Base-by-base conservation (phyloP, 2,329 filamentous ascomycete genomes). In the Delphinella strobiligena region DNA sequence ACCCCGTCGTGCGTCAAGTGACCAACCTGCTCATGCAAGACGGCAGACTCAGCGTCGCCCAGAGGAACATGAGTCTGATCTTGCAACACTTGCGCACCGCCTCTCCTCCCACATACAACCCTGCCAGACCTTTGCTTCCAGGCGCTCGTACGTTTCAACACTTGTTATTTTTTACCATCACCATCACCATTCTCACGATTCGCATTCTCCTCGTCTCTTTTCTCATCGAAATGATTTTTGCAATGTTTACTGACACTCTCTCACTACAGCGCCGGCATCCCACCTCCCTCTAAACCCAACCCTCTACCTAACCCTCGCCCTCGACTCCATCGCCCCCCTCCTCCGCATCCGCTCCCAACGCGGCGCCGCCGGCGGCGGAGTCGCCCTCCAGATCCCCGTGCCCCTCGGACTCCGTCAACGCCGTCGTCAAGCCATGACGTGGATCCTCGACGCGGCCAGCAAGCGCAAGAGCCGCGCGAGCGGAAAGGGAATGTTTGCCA, bases 241-340 rank as follows among this genome's bases (percentile, higher is more conserved):
- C 5, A 32, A 16, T 27, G 14, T 31, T 39, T 45, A 34, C 40
- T 17, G 17, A 9, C 5, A 12, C 14, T 9, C 22, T 15, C 12
- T 22, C 18, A 15, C 15, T 10, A 34, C 54, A 45, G 85, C 88
- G 1, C 83, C 87, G 1, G 69, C 83, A 17, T 67, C 73, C 3
- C 80, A 89, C 51, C 80, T 98, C 8, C 87, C 91, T 2, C 75
- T 94, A 22, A 84, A 95, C 61, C 91, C 91, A 1, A 72, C 93
- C 40, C 74, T 84, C 40, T 98, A 96, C 66, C 78, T 98, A 35
- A 85, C 82, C 10, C 72, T 93, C 22, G 87, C 88, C 22, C 79
- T 98, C 53, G 91, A 98, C 69, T 93, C 85, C 8, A 81, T 98
- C 17, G 85, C 88, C 1, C 91, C 91, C 8, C 72, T 98, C 12